Conservation (phyloP, 1,284 basidiomycete species). For the Sanguinoderma infundibulare region DNA sequence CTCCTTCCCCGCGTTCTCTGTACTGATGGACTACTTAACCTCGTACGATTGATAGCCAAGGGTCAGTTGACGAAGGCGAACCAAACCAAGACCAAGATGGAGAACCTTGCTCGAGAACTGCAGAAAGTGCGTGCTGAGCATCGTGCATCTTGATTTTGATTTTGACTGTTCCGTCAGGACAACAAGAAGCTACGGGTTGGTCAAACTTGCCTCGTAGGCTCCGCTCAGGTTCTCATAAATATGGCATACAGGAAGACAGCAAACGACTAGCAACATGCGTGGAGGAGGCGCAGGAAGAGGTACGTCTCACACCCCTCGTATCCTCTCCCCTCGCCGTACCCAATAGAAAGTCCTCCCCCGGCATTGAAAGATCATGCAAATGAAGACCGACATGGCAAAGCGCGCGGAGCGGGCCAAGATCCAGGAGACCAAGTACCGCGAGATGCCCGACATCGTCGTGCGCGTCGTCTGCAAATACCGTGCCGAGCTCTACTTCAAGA, state of each 20-base stretch:
- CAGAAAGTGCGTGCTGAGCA: constrained; percentile 64
- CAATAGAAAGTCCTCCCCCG: constrained; percentile 3
- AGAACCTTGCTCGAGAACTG: constrained; percentile 81
- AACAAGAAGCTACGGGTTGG: constrained; percentile 83
- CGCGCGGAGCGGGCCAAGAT: constrained; percentile 74
- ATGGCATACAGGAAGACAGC: constrained; percentile 68
- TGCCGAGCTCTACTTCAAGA: constrained; percentile 87
- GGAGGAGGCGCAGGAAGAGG: constrained; percentile 84
- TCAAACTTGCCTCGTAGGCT: constrained; percentile 4
- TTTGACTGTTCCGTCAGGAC: constrained; percentile 53
- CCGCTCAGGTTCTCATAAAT: constrained; percentile 20
- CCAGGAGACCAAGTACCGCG: constrained; percentile 76
- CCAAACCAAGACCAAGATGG: constrained; percentile 86
- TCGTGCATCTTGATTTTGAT: constrained; percentile 13
- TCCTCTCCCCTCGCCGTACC: background rate
- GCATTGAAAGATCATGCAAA: constrained; percentile 73
- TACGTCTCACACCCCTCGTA: constrained; percentile 32
- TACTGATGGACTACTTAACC: background rate
- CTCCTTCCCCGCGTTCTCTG: background rate
- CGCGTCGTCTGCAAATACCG: constrained; percentile 86
- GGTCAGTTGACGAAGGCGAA: constrained; percentile 82
- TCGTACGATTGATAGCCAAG: constrained; percentile 56
- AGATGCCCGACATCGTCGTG: constrained; percentile 82
- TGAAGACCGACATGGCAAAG: constrained; percentile 78
- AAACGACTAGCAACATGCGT: constrained; percentile 76